phyloP scores from a whole-genome alignment of 129 eudicot species.

The Chrysanthemum seticuspe region DNA sequence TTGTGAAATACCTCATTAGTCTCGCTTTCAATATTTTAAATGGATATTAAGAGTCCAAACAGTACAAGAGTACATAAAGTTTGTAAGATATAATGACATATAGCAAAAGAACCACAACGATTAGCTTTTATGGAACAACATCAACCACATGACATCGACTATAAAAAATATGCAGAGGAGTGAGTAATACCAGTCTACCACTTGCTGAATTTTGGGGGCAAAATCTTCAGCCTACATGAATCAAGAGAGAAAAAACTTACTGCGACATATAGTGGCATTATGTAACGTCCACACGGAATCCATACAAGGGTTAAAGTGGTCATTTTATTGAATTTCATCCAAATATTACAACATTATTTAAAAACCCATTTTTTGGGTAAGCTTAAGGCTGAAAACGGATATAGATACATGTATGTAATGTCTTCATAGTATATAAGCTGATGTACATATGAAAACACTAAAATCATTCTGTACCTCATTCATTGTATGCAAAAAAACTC shows the following conservation, averaged over 20 bases:
- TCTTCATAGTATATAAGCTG: neutral
- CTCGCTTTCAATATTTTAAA: neutral
- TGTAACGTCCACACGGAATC: no score
- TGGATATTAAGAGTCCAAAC: neutral
- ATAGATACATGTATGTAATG: neutral
- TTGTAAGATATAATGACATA: neutral
- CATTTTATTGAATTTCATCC: neutral
- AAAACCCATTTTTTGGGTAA: no score
- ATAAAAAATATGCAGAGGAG: constrained; percentile 2
- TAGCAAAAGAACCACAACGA: neutral
- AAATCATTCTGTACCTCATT: neutral
- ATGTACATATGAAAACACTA: neutral
- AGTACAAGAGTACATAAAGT: neutral
- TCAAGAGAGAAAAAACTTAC: neutral
- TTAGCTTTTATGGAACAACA: constrained; percentile 1
- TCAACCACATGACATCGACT: neutral
- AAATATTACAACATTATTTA: neutral
- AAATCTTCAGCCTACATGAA: constrained; percentile 79
- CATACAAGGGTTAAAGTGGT: neutral
- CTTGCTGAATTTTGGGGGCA: constrained; percentile 89
- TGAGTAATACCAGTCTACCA: constrained; percentile 75
- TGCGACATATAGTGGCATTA: neutral
- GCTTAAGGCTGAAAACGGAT: neutral
- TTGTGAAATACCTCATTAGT: neutral
- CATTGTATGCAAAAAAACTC: neutral